Evolutionary conservation across 257 asterid species (phyloP), one percentile per base, ranked within the genome.

Genomic region (Solanum okadae): DNA sequence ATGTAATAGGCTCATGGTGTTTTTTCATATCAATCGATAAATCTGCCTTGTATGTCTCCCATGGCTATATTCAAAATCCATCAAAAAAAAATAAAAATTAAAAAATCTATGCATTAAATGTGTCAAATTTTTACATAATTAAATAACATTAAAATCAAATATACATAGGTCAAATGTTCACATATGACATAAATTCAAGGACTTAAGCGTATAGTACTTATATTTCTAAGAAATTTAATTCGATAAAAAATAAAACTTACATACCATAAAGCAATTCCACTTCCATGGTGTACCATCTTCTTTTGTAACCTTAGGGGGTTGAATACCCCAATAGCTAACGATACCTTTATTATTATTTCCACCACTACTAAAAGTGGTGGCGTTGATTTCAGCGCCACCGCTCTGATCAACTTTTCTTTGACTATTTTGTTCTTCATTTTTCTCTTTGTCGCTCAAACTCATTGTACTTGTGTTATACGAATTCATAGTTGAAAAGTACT

Each of bases 251-350:
- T 67, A 5, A 12, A 13, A 67, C 4, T 13, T 68, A 68, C 37
- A 5, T 68, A 96, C 98, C 96, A 91, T 93, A 42, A 96, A 96
- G 88, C 94, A 90, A 84, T 61, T 90, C 98, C 98, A 96, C 68
- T 72, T 92, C 98, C 98, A 95, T 86, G 92, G 94, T 0, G 95
- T 78, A 25, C 97, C 98, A 93, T 96, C 98, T 52, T 93, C 94
- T 37, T 91, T 95, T 0, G 89, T 86, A 88, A 95, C 20, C 89
- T 93, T 96, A 13, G 90, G 86, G 13, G 95, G 87, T 79, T 90
- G 91, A 77, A 96, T 89, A 0, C 98, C 98, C 98, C 98, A 96
- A 61, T 96, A 95, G 83, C 98, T 94, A 59, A 86, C 90, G 8
- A 93, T 38, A 49, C 13, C 31, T 35, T 75, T 90, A 86, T 42